These are phyloP conservation scores for Hypoxylon sp. DNA, from an alignment of 2,329 filamentous ascomycete species.

Conservation along the genomic window DNA sequence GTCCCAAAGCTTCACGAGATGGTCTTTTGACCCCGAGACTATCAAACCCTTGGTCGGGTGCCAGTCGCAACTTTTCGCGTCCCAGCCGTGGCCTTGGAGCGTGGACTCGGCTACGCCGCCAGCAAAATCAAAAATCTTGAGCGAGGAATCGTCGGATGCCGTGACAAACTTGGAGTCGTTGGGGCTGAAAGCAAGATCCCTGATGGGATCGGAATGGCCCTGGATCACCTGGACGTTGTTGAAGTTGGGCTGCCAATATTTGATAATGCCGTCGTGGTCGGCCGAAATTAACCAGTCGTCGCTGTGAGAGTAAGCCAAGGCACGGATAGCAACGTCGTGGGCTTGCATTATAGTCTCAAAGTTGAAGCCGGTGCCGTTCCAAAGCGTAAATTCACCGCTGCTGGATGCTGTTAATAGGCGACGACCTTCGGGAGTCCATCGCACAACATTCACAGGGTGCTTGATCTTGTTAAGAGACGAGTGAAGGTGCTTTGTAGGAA, in stretches of 20 bases:
- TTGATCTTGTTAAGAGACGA: slow-evolving; percentile 99
- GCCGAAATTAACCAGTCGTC: slow-evolving; percentile 97
- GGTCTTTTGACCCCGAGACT: slow-evolving; percentile 96
- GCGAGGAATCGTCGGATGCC: slow-evolving; percentile 88
- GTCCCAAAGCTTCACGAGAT: slow-evolving; percentile 97
- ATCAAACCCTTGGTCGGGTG: slow-evolving; percentile 93
- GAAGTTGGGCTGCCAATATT: slow-evolving; percentile 99
- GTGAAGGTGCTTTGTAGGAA: slow-evolving; percentile 94
- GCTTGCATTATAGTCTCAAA: slow-evolving; percentile 99
- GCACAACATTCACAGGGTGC: slow-evolving; percentile 94
- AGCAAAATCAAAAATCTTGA: slow-evolving; percentile 97
- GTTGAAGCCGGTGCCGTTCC: slow-evolving; percentile 99
- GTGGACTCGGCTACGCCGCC: slow-evolving; percentile 82
- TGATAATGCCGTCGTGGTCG: slow-evolving; percentile 93
- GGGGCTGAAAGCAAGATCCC: slow-evolving; percentile 91
- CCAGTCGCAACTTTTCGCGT: slow-evolving; percentile 97
- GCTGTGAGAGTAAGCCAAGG: slow-evolving; percentile 88
- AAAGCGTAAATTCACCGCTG: slow-evolving; percentile 96
- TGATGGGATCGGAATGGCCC: slow-evolving; percentile 87
- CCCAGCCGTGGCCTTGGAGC: slow-evolving; percentile 95
- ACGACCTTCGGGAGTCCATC: slow-evolving; percentile 96
- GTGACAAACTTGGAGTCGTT: slow-evolving; percentile 97
- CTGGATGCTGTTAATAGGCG: slow-evolving; percentile 91
- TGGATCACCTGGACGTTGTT: slow-evolving; percentile 97
- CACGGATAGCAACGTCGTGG: slow-evolving; percentile 86